A percentile compares a stretch with the other conserved stretches of the same genome.
Evolutionary conservation across 306 rosid species (phyloP).

Genomic region (Mimosa bimucronata): DNA sequence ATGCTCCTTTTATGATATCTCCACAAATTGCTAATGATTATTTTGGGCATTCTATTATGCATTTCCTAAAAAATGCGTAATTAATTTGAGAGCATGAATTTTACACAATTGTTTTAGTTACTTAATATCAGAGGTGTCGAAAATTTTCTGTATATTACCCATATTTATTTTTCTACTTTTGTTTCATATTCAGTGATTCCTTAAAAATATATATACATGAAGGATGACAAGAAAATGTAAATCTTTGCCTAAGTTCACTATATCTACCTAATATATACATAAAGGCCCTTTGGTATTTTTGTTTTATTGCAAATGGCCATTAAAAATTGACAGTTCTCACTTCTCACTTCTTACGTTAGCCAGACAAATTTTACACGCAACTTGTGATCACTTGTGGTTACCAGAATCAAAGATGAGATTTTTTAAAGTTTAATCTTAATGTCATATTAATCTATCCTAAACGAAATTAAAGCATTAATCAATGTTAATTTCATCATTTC

Average conservation of each 20-base stretch:
- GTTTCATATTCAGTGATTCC: constrained; percentile 19
- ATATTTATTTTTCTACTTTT: constrained; percentile 3
- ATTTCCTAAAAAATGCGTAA: not conserved
- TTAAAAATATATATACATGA: constrained; percentile 15
- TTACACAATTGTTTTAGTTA: not conserved
- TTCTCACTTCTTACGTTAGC: not conserved
- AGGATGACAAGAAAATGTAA: constrained; percentile 34
- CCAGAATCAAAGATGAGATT: not conserved
- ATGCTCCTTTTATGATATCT: not conserved
- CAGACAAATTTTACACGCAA: not conserved
- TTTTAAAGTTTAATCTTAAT: too few relatives aligned
- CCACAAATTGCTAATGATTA: constrained; percentile 1
- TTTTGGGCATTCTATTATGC: not conserved
- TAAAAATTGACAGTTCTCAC: not conserved
- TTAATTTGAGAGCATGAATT: not conserved
- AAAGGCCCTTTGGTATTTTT: constrained; percentile 15
- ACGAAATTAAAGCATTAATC: too few relatives aligned
- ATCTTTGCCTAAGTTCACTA: constrained; percentile 42
- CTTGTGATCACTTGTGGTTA: not conserved
- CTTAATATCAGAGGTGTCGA: not conserved
- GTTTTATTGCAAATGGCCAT: constrained; percentile 32
- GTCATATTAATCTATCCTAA: too few relatives aligned
- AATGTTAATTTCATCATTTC: too few relatives aligned
- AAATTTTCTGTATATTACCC: not conserved
- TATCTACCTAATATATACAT: not conserved